Evolutionary conservation across 768 basidiomycete genomes (phyloP), one percentile per base, ranked within the genome.

Genomic region (Amanita rimosa): DNA sequence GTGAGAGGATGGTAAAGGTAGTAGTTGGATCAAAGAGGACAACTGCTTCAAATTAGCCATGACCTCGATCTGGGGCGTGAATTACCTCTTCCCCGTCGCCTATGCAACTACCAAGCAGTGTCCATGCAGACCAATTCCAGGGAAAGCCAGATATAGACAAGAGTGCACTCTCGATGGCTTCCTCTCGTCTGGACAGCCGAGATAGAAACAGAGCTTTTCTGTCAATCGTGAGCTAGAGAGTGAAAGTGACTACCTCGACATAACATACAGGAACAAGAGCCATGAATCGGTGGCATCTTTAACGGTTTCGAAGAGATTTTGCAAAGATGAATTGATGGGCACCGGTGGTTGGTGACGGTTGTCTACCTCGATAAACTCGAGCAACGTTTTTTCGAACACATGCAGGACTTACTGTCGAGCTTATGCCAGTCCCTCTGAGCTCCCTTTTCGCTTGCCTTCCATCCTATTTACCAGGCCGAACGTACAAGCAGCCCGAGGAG

Each of bases 111-210:
- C 76, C 75, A n/a, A 98, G 70, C 37, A 91, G 73, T 6, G 76
- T 67, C 93, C 93, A 98, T n/a, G 81, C 70, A 22, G 87, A 85
- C 93, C 94, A 98, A 60, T 97, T 97, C 82, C 89, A 97, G 10
- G 87, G 84, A 58, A 83, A 89, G 4, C 73, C 73, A 33, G 74
- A 72, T 37, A 95, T 81, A 10, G 91, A 93, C 29, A 79, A 65
- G 14, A 96, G 69, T 11, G 79, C 76, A 55, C 71, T 75, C 60
- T 94, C 91, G 10, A 95, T 85, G 1, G 95, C 91, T 59, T 91
- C 86, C 52, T 89, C 82, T 21, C 91, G 76, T 52, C 86, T 74
- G 41, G 79, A 79, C 43, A 94, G 67, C 10, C 89, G 81, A 39
- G 79, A 81, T 47, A 95, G 76, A 53, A 96, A 81, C 3, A 97